Evolutionary conservation across 1,284 basidiomycete genomes (phyloP), one percentile per base, ranked within the genome.

Genomic region (Ganoderma lucidum): DNA sequence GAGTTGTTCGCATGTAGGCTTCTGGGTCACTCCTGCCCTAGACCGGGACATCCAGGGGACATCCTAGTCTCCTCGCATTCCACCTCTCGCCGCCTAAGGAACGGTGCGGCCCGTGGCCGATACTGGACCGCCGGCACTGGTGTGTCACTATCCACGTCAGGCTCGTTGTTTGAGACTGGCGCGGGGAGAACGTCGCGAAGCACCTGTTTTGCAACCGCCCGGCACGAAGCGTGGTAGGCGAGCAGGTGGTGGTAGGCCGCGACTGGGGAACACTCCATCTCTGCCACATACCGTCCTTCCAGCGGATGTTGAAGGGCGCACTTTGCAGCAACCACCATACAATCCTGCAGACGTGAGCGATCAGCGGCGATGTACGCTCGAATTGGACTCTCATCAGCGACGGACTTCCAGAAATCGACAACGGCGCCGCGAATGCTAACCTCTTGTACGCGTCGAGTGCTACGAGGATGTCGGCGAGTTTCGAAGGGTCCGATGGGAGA

Each of bases 221-320:
- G 56, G 19, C 42, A 61, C 14, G 65, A 35, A 2, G 53, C n/a
- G 65, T 66, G 65, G 28, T 62, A 66, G 23, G 23, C n/a, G 8
- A 62, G 51, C 10, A 62, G 59, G 35, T 55, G 58, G 30, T 66
- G 65, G 37, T 66, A 62, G 12, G 44, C 39, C 9, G 6, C 10
- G 6, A 59, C 65, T 19, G 45, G 61, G 9, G 48, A 44, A 19
- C 8, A 19, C 42, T 66, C 65, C 65, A 66, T 55, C 5, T n/a
- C 42, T 6, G 42, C 30, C 19, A 37, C n/a, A 44, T 66, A 66
- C 6, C 45, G 28, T 35, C 51, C 61, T 17, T 61, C 60, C 35
- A 62, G 32, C 9, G 58, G 59, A 6, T 10, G n/a, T n/a, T 17
- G 15, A 3, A 53, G 19, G 17, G 42, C 19, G 30, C 6, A 28